Evolutionary conservation across 1,284 basidiomycete species (phyloP).

Genomic region (Ceratobasidium sp.): DNA sequence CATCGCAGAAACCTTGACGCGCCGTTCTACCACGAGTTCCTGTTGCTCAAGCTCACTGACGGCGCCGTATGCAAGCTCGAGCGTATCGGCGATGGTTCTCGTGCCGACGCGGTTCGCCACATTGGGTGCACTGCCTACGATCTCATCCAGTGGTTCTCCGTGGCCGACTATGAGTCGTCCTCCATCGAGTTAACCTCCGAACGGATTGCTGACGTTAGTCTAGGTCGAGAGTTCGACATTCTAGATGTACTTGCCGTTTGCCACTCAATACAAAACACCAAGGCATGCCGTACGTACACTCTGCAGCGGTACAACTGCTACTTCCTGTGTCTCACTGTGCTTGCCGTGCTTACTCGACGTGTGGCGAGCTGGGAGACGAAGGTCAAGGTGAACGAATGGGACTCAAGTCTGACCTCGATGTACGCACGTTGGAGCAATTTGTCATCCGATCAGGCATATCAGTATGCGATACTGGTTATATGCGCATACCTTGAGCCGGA

Average conservation of each 20-base stretch:
- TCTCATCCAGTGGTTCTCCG: neutral
- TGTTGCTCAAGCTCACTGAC: neutral
- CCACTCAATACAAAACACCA: conserved; percentile 12
- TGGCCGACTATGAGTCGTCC: neutral
- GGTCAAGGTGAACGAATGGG: neutral
- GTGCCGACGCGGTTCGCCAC: neutral
- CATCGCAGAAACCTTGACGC: neutral
- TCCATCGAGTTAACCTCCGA: neutral
- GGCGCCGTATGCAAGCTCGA: neutral
- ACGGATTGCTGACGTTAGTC: neutral
- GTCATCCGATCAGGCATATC: neutral
- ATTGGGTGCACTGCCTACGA: neutral
- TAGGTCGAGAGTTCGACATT: neutral
- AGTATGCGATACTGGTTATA: neutral
- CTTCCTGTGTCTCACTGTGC: neutral
- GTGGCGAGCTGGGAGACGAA: neutral
- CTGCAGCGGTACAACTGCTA: too few species aligned
- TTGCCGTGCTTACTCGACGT: neutral
- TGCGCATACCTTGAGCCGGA: neutral
- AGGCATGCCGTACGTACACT: neutral
- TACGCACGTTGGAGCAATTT: neutral
- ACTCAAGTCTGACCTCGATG: neutral
- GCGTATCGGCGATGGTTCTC: conserved; percentile 20
- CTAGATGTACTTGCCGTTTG: conserved; percentile 22
- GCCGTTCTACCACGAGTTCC: conserved; percentile 14